Conservation (phyloP, 768 basidiomycete species). For the Kwoniella europaea region DNA sequence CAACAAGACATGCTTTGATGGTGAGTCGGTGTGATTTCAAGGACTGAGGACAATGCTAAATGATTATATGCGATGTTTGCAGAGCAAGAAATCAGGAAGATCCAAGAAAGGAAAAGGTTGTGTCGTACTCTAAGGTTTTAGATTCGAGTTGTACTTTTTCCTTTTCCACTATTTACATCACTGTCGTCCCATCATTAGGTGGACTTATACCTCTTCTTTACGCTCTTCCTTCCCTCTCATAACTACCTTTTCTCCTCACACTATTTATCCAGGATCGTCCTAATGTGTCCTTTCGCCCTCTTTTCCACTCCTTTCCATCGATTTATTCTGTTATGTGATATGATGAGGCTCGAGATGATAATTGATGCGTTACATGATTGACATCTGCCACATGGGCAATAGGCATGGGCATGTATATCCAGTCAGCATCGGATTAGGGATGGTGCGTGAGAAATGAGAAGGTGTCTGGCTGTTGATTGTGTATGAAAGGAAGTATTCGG, state of each 20-base stretch:
- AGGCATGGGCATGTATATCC: not conserved
- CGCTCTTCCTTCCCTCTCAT: not conserved
- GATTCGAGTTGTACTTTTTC: conserved; percentile 27
- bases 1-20: conserved; percentile 83
- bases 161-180: conserved; percentile 2
- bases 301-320: not conserved
- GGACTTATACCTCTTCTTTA: not conserved
- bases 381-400: no score
- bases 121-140: conserved; percentile 44
- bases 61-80: not conserved
- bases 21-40: conserved; percentile 33
- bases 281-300: conserved; percentile 1
- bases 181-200: not conserved
- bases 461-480: not conserved
- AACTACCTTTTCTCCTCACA: not conserved
- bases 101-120: conserved; percentile 43
- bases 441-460: not conserved
- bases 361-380: conserved; percentile 19
- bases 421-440: not conserved
- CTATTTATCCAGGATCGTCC: not conserved
- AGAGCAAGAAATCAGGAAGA: conserved; percentile 54
- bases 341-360: conserved; percentile 26
- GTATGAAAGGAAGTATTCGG: conserved; percentile 1
- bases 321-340: conserved; percentile 23
- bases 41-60: not conserved